phyloP scores from a whole-genome alignment of 1,284 basidiomycete species.

The Boletus smithii region DNA sequence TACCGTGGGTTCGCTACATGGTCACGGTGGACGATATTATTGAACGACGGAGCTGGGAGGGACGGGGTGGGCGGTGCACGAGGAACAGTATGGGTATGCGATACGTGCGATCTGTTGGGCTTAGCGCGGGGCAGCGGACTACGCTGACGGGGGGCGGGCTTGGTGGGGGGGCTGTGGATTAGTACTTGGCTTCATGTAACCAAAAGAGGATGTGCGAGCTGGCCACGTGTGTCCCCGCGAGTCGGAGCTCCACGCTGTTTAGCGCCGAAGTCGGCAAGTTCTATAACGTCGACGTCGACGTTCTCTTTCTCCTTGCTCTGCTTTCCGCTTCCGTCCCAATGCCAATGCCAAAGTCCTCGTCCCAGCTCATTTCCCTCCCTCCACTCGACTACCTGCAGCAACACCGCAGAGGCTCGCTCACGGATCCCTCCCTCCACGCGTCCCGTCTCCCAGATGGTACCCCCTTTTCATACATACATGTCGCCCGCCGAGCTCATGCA shows the following conservation, averaged over 20 bases:
- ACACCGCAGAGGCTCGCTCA: slow-evolving; percentile 74
- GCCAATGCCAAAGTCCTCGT: slow-evolving; percentile 14
- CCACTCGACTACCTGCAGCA: slow-evolving; percentile 74
- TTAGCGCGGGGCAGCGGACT: slow-evolving; percentile 35
- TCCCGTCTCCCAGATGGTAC: slow-evolving; percentile 26
- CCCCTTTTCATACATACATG: neutral
- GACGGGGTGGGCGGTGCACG: slow-evolving; percentile 44
- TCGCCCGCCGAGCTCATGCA: too few relatives aligned
- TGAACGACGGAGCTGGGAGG: slow-evolving; percentile 30
- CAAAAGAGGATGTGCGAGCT: slow-evolving; percentile 15
- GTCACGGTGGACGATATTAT: slow-evolving; percentile 63
- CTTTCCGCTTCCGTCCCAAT: too few relatives aligned
- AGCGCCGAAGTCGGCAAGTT: slow-evolving; percentile 26
- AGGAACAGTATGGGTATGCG: slow-evolving; percentile 50
- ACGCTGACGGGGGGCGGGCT: too few relatives aligned
- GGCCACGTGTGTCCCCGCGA: slow-evolving; percentile 32
- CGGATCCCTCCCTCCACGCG: slow-evolving; percentile 73
- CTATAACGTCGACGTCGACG: slow-evolving; percentile 33
- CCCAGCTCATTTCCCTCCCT: slow-evolving; percentile 51
- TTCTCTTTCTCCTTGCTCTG: too few relatives aligned
- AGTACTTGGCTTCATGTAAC: slow-evolving; percentile 31
- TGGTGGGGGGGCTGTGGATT: too few relatives aligned
- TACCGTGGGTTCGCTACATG: slow-evolving; percentile 68
- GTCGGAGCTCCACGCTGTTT: slow-evolving; percentile 32
- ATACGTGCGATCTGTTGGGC: slow-evolving; percentile 42